Evolutionary conservation across 2,329 filamentous ascomycete genomes (phyloP).

Genomic region (Elsinoe batatas): DNA sequence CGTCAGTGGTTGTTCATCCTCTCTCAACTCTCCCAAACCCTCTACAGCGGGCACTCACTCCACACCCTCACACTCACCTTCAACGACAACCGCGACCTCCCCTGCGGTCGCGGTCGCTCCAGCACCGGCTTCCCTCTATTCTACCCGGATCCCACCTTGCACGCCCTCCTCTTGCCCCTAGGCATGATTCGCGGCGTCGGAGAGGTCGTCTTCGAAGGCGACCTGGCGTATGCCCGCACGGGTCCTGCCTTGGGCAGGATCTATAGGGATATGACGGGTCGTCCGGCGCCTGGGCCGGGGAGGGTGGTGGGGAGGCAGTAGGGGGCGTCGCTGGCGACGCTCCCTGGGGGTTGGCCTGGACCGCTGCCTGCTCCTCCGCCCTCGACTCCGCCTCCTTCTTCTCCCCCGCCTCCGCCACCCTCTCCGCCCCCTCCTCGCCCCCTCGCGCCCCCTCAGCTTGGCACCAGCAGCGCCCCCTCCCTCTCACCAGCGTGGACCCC

Average conservation of each 20-base stretch:
- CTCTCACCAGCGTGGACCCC: neutral
- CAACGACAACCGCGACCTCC: conserved; percentile 15
- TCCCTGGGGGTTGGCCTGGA: neutral
- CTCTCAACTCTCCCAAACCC: neutral
- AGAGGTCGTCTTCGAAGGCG: conserved; percentile 20
- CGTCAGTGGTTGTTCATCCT: conserved; percentile 21
- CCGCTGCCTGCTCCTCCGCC: neutral
- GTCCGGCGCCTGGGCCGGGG: neutral
- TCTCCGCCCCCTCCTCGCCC: neutral
- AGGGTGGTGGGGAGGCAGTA: neutral
- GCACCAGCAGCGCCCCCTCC: neutral
- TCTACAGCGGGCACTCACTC: conserved; percentile 16
- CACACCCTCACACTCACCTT: conserved; percentile 19
- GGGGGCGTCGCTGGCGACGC: neutral
- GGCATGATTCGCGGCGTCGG: conserved; percentile 19
- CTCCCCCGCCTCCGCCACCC: neutral
- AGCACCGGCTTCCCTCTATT: conserved; percentile 2
- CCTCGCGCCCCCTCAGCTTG: neutral
- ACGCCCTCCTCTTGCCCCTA: conserved; percentile 17
- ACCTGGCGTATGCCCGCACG: conserved; percentile 16
- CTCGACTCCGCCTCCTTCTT: neutral
- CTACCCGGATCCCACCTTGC: conserved; percentile 22
- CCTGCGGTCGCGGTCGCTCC: conserved; percentile 15
- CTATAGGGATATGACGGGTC: neutral
- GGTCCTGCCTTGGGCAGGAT: neutral